Conservation (phyloP, 2,329 filamentous ascomycete genomes). For the Knufia petricola region DNA sequence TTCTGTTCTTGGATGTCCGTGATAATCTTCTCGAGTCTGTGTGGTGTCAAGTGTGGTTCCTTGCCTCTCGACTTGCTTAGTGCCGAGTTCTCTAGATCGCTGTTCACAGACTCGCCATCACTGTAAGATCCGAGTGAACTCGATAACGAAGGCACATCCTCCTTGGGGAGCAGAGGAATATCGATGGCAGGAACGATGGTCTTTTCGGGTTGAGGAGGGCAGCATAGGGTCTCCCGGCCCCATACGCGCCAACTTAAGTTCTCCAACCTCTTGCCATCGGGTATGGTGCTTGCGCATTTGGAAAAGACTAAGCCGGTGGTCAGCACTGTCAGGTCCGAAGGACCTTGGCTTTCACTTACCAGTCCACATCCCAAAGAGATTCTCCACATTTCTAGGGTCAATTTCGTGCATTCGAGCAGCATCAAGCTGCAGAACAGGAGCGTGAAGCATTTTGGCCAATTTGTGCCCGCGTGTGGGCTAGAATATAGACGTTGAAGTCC, state of each 20-base stretch:
- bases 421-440: constrained; percentile 84
- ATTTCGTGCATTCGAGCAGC: constrained; percentile 87
- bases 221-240: constrained; percentile 89
- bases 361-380: constrained; percentile 94
- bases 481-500: not conserved
- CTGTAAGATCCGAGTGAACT: constrained; percentile 64
- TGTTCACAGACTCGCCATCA: constrained; percentile 17
- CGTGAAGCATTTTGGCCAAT: constrained; percentile 26
- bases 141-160: constrained; percentile 61
- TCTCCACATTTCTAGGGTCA: constrained; percentile 84
- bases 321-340: constrained; percentile 8
- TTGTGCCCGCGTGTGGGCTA: constrained; percentile 9
- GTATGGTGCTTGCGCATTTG: constrained; percentile 84
- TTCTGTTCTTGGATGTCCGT: constrained; percentile 80
- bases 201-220: constrained; percentile 53
- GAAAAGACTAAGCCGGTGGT: constrained; percentile 57
- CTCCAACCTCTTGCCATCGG: constrained; percentile 83
- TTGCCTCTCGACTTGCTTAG: constrained; percentile 59
- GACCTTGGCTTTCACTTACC: constrained; percentile 49
- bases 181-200: constrained; percentile 41
- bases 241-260: constrained; percentile 94
- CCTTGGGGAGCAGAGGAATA: constrained; percentile 27
- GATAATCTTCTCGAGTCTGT: constrained; percentile 89
- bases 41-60: constrained; percentile 84
- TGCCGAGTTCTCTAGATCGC: constrained; percentile 38